Evolutionary conservation across 352 stramenopile species (phyloP), one percentile per base, ranked within the genome.

Genomic region (Globisporangium spinosum): DNA sequence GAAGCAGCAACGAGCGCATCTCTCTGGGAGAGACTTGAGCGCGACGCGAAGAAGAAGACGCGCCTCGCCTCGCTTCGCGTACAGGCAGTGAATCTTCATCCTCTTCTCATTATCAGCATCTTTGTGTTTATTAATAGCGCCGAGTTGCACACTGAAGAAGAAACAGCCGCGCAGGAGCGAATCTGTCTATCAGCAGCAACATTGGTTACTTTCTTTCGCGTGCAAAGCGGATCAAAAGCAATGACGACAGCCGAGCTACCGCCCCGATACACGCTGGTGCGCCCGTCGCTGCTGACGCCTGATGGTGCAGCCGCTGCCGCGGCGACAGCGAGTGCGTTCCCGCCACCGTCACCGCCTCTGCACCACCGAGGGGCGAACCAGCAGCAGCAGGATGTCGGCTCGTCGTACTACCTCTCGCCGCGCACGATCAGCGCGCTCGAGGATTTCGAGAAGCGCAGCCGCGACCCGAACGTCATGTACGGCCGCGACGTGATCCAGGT

Each of bases 401-500:
- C 40, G 35, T 69, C 66, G 47, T 71, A 67, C 60, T 71, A 67
- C 27, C 47, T 71, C 34, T 77, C 72, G 32, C 65, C 72, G 60
- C 69, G 74, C 56, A 76, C 71, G 8, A 62, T 82, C 4, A 74
- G 57, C 29, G 69, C 70, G 23, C 66, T 80, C 2, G 71, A 76
- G 12, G 61, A 70, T 1, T 67, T 79, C 12, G 75, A 79, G 25
- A 53, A 64, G 17, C 62, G 60, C 3, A 51, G 27, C 17, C 57
- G 58, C 20, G 67, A 75, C n/a, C 65, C 66, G 35, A 76, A 74
- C 72, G 75, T 91, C 55, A 70, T 90, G 22, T 93, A 80, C 69
- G 82, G 85, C 5, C 81, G 74, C 56, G 86, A 91, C 68, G 77
- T 91, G 64, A 89, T 91, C 64, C 85, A 93, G 68, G 83, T 93